Base-by-base conservation (phyloP, 2,329 filamentous ascomycete genomes). In the Aspergillus tamarii region DNA sequence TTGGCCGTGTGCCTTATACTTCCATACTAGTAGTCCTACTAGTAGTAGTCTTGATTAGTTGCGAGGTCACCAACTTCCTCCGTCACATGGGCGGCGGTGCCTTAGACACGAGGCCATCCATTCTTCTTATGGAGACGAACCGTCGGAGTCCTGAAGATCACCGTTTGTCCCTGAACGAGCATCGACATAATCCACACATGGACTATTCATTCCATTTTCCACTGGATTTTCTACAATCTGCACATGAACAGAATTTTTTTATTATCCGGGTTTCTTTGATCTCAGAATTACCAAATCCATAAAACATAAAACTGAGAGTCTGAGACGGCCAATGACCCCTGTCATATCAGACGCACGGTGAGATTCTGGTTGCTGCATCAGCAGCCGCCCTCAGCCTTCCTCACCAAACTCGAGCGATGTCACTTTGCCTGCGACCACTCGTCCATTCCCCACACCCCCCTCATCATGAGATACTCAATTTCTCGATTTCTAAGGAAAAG, bases 141-240 rank as follows among this genome's bases (percentile, higher is more conserved):
- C 52, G 52, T 55, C 52, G 52, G 52, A 55, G 52, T 55, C 52
- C 52, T 39, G 52, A 39, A 8, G 52, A 55, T 55, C 52, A 55
- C 52, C 52, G 52, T 55, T 54, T 36, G 16, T 52, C 12, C 34
- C 34, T 36, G 34, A 36, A 36, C 34, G 14, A 36, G 7, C 34
- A n/a, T 52, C 26, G 26, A 16, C 34, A 14, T 16, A 16, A 14
- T 36, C 14, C 16, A 36, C 14, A 16, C 12, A 26, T 4, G 26
- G 7, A 36, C 8, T 36, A 36, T 36, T 16, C 34, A 36, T 36
- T 16, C 16, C 14, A 36, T 2, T 16, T 16, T 5, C 2, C 34
- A 36, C 34, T 2, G 14, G 14, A 2, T 36, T 36, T 16, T 16
- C 34, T 36, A 7, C 6, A 36, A 16, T 16, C 5, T 36, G 34